These are phyloP conservation scores for Ustilaginoidea virens DNA, from an alignment of 2,329 filamentous ascomycete species.

Conservation along the genomic window DNA sequence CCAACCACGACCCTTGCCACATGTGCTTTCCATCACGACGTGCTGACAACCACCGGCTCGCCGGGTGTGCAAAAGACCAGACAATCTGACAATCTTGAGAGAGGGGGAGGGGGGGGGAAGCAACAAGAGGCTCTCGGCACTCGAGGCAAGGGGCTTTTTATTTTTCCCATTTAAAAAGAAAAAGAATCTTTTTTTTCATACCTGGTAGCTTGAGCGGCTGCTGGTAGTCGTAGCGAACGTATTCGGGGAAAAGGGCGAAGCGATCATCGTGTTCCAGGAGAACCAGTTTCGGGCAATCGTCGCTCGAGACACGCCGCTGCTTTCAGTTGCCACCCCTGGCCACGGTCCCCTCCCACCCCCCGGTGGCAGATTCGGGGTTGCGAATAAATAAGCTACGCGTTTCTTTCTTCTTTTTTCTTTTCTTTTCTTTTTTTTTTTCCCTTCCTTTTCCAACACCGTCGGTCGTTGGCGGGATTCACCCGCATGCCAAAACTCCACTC, in stretches of 20 bases:
- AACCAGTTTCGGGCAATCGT: slow-evolving; percentile 27
- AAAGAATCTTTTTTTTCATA: slow-evolving; percentile 13
- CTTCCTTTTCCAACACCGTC: too few species aligned
- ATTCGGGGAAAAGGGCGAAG: slow-evolving; percentile 60
- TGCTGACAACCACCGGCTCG: too few species aligned
- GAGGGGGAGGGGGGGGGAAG: background rate
- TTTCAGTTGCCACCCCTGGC: background rate
- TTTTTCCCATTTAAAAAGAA: background rate
- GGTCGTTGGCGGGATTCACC: background rate
- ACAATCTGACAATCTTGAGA: background rate
- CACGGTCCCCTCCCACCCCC: too few species aligned
- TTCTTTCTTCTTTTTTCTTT: too few species aligned
- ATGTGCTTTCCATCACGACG: too few species aligned
- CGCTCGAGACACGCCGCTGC: too few species aligned
- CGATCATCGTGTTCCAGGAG: slow-evolving; percentile 62
- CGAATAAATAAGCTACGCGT: background rate
- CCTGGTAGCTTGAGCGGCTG: slow-evolving; percentile 50
- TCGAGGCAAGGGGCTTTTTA: too few species aligned
- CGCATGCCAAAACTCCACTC: slow-evolving; percentile 9
- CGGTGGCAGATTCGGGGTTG: slow-evolving; percentile 1
- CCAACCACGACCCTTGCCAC: too few species aligned
- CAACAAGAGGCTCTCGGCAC: background rate
- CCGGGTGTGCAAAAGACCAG: too few species aligned
- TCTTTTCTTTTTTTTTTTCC: too few species aligned
- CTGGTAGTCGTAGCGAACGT: slow-evolving; percentile 59